These are phyloP conservation scores for Furcasterigmium furcatum DNA, from an alignment of 2,329 filamentous ascomycete genomes.

Conservation along the genomic window DNA sequence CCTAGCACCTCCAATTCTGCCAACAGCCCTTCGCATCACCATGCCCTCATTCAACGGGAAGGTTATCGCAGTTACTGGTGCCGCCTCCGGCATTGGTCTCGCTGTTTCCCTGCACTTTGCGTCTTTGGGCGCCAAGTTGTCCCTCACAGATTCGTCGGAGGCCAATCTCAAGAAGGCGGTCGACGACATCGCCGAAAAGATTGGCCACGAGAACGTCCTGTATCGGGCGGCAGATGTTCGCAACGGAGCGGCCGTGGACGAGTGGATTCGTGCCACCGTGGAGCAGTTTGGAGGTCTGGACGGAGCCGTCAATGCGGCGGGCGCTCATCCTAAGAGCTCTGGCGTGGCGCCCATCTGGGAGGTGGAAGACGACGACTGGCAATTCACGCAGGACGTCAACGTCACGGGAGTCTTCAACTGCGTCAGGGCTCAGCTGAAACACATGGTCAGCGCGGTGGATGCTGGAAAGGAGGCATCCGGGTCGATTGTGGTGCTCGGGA, in stretches of 20 bases:
- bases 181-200: constrained; percentile 1
- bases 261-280: constrained; percentile 26
- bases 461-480: constrained; percentile 46
- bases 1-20: no score
- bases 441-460: constrained; percentile 34
- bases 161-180: constrained; percentile 19
- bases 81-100: constrained; percentile 45
- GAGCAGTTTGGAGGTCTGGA: constrained; percentile 31
- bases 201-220: constrained; percentile 3
- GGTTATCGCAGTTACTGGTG: constrained; percentile 46
- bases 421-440: constrained; percentile 20
- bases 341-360: constrained; percentile 17
- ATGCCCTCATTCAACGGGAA: constrained; percentile 22
- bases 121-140: constrained; percentile 38
- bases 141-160: constrained; percentile 42
- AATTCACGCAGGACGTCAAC: constrained; percentile 21
- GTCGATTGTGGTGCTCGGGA: constrained; percentile 35
- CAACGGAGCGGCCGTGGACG: constrained; percentile 9
- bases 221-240: constrained; percentile 9
- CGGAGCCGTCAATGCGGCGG: constrained; percentile 36
- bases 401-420: constrained; percentile 22
- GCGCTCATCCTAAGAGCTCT: constrained; percentile 22
- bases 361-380: constrained; percentile 20
- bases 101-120: constrained; percentile 40
- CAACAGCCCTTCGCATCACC: no score